Conservation (phyloP, 768 basidiomycete species). For the Tulasnella sp. region DNA sequence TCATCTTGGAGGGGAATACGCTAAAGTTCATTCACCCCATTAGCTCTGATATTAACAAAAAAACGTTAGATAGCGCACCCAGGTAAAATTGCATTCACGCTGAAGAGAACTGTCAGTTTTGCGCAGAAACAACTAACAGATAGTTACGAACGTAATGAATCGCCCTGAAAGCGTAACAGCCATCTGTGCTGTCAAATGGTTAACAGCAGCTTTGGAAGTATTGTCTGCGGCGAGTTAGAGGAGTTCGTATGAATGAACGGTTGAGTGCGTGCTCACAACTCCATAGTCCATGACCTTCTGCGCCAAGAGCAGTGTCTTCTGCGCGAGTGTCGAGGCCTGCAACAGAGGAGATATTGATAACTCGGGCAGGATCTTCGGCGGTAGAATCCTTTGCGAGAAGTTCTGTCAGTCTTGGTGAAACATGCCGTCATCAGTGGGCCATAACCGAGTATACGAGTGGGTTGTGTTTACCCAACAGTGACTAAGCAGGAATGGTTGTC, state of each 20-base stretch:
- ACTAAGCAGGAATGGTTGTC: slow-evolving; percentile 28
- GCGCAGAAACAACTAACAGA: not conserved
- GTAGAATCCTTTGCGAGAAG: slow-evolving; percentile 53
- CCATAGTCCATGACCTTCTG: slow-evolving; percentile 53
- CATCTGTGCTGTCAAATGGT: slow-evolving; percentile 63
- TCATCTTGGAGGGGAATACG: slow-evolving; percentile 77
- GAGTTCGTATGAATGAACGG: not conserved
- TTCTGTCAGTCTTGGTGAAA: slow-evolving; percentile 37
- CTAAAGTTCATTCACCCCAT: slow-evolving; percentile 24
- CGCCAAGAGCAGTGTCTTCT: slow-evolving; percentile 37
- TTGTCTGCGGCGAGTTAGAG: slow-evolving; percentile 37
- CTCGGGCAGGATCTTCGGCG: slow-evolving; percentile 51
- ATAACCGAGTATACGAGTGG: not conserved
- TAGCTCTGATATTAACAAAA: not conserved
- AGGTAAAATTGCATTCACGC: slow-evolving; percentile 74
- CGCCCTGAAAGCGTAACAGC: slow-evolving; percentile 48
- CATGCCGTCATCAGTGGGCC: not conserved
- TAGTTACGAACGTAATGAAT: slow-evolving; percentile 49
- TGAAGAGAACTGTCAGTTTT: slow-evolving; percentile 22
- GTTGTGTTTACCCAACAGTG: slow-evolving; percentile 36
- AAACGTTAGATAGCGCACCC: slow-evolving; percentile 35
- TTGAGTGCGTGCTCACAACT: slow-evolving; percentile 27
- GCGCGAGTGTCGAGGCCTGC: slow-evolving; percentile 42
- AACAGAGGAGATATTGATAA: slow-evolving; percentile 73
- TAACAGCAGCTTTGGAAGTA: slow-evolving; percentile 76